Conservation (phyloP, 345 rosid species). For the Heritiera fomes region DNA sequence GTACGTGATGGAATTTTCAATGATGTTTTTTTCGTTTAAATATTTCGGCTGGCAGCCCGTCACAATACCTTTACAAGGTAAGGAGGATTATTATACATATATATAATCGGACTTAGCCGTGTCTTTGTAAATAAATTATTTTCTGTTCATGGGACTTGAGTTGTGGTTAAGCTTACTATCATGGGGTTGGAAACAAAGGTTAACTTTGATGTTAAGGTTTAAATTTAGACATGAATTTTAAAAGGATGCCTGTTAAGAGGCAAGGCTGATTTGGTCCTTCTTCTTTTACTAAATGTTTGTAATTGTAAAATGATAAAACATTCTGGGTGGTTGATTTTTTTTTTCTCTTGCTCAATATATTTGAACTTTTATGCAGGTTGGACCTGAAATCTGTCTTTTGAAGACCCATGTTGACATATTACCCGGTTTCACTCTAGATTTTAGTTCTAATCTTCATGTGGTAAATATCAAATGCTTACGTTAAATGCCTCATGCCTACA, state of each 20-base stretch:
- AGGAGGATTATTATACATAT: no score
- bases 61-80: no score
- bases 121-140: no score
- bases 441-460: slow-evolving; percentile 78
- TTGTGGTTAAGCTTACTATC: no score
- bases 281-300: background rate
- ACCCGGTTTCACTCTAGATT: slow-evolving; percentile 86
- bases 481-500: background rate
- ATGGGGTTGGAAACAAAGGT: background rate
- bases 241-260: background rate
- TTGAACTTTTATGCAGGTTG: slow-evolving; percentile 55
- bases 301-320: background rate
- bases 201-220: background rate
- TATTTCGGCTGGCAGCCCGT: no score
- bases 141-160: no score
- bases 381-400: slow-evolving; percentile 86
- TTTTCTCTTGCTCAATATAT: background rate
- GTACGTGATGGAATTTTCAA: no score
- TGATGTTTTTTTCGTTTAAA: no score
- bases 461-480: slow-evolving; percentile 32
- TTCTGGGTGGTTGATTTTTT: background rate
- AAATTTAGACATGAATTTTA: background rate
- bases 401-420: slow-evolving; percentile 95
- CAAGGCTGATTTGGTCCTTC: background rate
- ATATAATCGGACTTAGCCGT: no score